Evolutionary conservation across 2,329 filamentous ascomycete species (phyloP).

Genomic region (Spiromastix sp.): DNA sequence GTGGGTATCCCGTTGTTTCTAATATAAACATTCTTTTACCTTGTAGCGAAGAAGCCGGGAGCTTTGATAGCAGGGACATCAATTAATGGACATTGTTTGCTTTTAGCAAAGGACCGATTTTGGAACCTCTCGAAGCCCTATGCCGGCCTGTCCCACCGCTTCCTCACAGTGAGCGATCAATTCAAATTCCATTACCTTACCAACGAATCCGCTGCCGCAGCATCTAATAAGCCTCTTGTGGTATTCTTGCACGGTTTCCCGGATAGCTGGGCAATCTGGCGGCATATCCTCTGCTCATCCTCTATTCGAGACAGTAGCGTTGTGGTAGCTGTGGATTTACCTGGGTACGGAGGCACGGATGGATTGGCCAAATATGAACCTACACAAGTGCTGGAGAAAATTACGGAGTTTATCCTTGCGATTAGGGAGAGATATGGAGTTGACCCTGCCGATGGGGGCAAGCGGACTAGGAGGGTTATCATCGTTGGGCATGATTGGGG

Average conservation of each 20-base stretch:
- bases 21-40: too few relatives aligned
- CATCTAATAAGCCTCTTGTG: slow-evolving; percentile 29
- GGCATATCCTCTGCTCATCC: slow-evolving; percentile 34
- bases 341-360: slow-evolving; percentile 50
- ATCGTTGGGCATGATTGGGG: slow-evolving; percentile 49
- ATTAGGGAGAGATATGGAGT: slow-evolving; percentile 39
- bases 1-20: slow-evolving; percentile 17
- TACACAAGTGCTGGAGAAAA: slow-evolving; percentile 41
- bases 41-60: too few relatives aligned
- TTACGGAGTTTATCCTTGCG: slow-evolving; percentile 43
- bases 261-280: slow-evolving; percentile 48
- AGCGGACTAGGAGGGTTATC: slow-evolving; percentile 34
- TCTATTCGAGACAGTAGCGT: slow-evolving; percentile 30
- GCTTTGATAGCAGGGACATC: too few relatives aligned
- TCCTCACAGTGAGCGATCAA: slow-evolving; percentile 39
- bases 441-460: slow-evolving; percentile 15
- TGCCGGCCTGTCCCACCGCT: slow-evolving; percentile 39
- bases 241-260: slow-evolving; percentile 52
- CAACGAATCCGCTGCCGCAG: slow-evolving; percentile 23
- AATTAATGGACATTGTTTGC: too few relatives aligned
- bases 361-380: slow-evolving; percentile 39
- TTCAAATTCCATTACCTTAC: slow-evolving; percentile 47
- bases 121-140: slow-evolving; percentile 44
- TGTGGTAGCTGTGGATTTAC: slow-evolving; percentile 47
- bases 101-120: slow-evolving; percentile 40